Evolutionary conservation across 768 basidiomycete genomes (phyloP), one percentile per base, ranked within the genome.

Genomic region (Hortiboletus campestris): DNA sequence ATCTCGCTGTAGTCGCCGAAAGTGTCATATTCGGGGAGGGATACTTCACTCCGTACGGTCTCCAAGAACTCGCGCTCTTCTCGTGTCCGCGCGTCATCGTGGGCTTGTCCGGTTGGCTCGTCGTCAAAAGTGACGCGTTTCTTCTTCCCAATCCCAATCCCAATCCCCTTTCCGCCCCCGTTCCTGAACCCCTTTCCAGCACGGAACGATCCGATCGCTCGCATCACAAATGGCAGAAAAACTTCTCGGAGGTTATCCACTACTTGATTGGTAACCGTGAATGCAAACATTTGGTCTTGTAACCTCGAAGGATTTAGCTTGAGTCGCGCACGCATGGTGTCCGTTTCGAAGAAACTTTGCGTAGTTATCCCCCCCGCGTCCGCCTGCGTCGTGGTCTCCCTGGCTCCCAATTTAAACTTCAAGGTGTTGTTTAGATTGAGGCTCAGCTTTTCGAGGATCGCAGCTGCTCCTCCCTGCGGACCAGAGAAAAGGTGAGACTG

Each of bases 1-100:
- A 99, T 98, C 75, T 99, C 97, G 64, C 84, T 85, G 72, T 96
- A 99, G 73, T 98, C 96, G 49, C 77, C 82, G 64, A 92, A 94
- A 7, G 89, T 75, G 35, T 85, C 81, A 64, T 95, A 94, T 38
- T 85, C 85, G 0, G 94, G 90, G 46, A 95, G 76, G 25, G 83
- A 81, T 7, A 87, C 86, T 74, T 98, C 88, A 47, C 75, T 75
- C 54, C 93, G 77, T 25, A 97, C 87, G 45, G 79, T 74, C 63
- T 91, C 88, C 68, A 99, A 72, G 66, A 94, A 94, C 51, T 80
- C 81, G 41, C 86, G 77, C 68, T 97, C 96, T 58, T 84, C 85
- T 62, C 81, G 75, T 4, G 69, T 73, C 10, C 68, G 72, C 9
- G 55, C 67, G 34, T 68, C 68, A 39, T 66, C 67, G 36, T 72